Base-by-base conservation (phyloP, 2,329 filamentous ascomycete genomes). In the Trichoderma lentiforme region DNA sequence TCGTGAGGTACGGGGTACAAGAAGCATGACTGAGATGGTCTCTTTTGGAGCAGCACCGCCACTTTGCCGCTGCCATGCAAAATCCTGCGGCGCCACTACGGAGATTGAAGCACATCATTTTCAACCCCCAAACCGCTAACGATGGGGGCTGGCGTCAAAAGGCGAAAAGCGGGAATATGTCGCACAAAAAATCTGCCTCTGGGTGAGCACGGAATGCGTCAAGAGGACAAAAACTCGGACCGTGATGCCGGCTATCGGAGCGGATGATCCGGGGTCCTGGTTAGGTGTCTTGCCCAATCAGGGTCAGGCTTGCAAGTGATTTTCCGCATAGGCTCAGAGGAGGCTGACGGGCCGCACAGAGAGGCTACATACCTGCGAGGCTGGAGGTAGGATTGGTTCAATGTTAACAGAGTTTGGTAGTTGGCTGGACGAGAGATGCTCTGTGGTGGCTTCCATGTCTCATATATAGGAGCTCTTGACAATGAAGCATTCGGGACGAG, bases 211-310 rank as follows among this genome's bases (percentile, higher is more conserved):
- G n/a, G 7, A 53, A 34, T 56, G 32, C 58, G 32, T 62, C 32
- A n/a, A 47, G 8, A 11, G 47, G 36, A 53, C 62, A 14, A 65
- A 64, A 6, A 28, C 26, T 32, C 34, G 65, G 26, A 43, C 15
- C 30, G 32, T 11, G 53, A 60, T 58, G 65, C 34, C 65, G 65
- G 65, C 53, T 18, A 30, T 47, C 65, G 65, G 65, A 68, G 53
- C 34, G 65, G 53, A 60, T 60, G 51, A 28, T 47, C 65, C 65
- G 65, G 51, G 64, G 30, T 57, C 15, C 57, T 30, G 9, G 12
- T 18, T 4, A n/a, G 43, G 47, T 53, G 47, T 24, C 43, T 66
- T 57, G 47, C 21, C 63, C 30, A 28, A 57, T 26, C 30, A 56
- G 47, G 26, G 9, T 7, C 36, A 18, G 39, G 61, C 60, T 6